These are phyloP conservation scores for Plasmodium knowlesi DNA, from an alignment of 169 alveolate genomes.

Conservation along the genomic window DNA sequence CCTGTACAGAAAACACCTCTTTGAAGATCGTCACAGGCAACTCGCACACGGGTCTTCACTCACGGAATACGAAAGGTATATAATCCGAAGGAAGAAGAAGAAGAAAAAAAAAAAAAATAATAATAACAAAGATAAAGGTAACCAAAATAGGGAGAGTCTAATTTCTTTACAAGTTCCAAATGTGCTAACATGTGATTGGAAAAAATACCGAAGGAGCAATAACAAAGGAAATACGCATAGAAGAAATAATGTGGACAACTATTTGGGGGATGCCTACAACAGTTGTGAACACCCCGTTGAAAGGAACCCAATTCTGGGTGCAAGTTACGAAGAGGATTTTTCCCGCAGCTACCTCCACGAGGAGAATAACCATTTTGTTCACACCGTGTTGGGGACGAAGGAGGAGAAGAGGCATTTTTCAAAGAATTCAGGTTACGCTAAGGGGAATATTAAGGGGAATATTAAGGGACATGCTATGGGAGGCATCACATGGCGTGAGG, in stretches of 20 bases:
- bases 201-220: background rate
- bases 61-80: background rate
- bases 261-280: background rate
- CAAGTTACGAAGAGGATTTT: background rate
- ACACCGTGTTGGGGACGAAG: background rate
- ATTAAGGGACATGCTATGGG: background rate
- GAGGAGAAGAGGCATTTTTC: background rate
- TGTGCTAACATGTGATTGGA: background rate
- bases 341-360: background rate
- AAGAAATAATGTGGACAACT: background rate
- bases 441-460: background rate
- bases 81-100: background rate
- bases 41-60: background rate
- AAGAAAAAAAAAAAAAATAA: no score
- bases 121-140: background rate
- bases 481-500: background rate
- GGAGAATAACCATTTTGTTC: background rate
- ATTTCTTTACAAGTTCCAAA: background rate
- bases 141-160: background rate
- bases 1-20: background rate
- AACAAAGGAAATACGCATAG: background rate
- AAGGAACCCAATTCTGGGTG: background rate
- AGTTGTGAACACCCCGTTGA: background rate
- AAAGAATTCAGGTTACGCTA: background rate
- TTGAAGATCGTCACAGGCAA: background rate